Percentiles rank a stretch among this genome's conserved stretches.
These are phyloP conservation scores for Apophysomyces variabilis DNA, from an alignment of 371 early-diverging fungal genomes.

Conservation along the genomic window DNA sequence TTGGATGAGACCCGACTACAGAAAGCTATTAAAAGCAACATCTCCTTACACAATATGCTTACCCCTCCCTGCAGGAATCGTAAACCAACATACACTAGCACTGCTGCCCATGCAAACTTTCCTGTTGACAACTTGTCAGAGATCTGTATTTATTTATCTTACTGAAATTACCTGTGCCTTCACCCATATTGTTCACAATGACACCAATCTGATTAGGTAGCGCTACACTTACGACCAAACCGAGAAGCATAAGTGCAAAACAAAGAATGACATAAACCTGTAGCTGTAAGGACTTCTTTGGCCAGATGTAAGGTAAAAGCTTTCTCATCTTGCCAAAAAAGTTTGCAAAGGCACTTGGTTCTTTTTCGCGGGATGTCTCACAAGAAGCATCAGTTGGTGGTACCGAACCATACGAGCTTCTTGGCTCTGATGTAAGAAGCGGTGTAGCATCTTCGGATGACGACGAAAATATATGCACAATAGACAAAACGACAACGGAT, in stretches of 20 bases:
- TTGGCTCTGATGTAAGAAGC: conserved; percentile 16
- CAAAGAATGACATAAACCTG: conserved; percentile 76
- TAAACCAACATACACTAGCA: conserved; percentile 71
- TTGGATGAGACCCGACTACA: conserved; percentile 74
- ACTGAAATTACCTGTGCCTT: conserved; percentile 30
- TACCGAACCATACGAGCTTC: conserved; percentile 25
- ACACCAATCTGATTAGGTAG: conserved; percentile 81
- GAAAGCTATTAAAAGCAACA: conserved; percentile 7
- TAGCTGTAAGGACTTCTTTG: conserved; percentile 64
- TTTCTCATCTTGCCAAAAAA: conserved; percentile 61
- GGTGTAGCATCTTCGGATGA: conserved; percentile 16
- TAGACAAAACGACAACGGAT: conserved; percentile 21
- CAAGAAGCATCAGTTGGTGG: conserved; percentile 13
- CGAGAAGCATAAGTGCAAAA: conserved; percentile 66
- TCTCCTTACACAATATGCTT: conserved; percentile 17
- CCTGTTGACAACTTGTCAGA: conserved; percentile 15
- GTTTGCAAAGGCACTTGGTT: conserved; percentile 42
- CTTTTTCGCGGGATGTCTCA: conserved; percentile 12
- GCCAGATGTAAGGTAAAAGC: conserved; percentile 88
- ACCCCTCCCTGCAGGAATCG: conserved; percentile 78
- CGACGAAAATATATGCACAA: conserved; percentile 33
- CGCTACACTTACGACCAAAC: conserved; percentile 80
- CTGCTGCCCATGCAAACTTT: conserved; percentile 62
- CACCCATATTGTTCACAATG: conserved; percentile 69
- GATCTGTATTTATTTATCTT: background rate